Evolutionary conservation across 352 stramenopile genomes (phyloP), one percentile per base, ranked within the genome.

Genomic region (Phytophthora sp.): DNA sequence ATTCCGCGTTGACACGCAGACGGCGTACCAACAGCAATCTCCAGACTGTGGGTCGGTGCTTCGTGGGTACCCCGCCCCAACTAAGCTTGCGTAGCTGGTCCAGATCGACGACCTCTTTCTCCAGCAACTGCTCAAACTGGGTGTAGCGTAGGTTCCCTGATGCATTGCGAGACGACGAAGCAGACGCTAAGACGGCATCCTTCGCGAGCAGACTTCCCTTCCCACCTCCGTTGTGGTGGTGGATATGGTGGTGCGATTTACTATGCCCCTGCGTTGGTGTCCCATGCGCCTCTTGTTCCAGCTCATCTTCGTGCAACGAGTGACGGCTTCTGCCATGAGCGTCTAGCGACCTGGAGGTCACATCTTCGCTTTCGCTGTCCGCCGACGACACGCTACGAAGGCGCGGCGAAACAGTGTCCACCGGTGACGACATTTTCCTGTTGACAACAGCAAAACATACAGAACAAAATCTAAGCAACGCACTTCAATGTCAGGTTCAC

Each of bases 1-100:
- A n/a, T n/a, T n/a, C n/a, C n/a, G n/a, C n/a, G n/a, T n/a, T n/a
- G n/a, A n/a, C n/a, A n/a, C n/a, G 31, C 51, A 43, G 13, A 38
- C 24, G 7, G 8, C 70, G 4, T 76, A 92, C 97, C 69, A 99
- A 73, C 11, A 99, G 63, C 23, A 99, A 80, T 66, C 98, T 95
- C 98, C 98, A 99, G 27, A 92, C 86, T n/a, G 82, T 89, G 2
- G 91, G 79, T 13, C 95, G 79, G 66, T 96, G 80, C 20, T 92
- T 74, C 5, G 79, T 77, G 4, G 95, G 92, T 21, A 98, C 81
- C 15, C 96, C 95, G 39, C 92, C 93, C 96, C 96, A 99, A 55
- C 88, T 96, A 30, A 98, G 66, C 32, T 93, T 83, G 4, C 91
- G 84, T 37, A 99, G 76, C 54, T 93, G 81, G 38, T 97, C 87